Evolutionary conservation across 805 yeast genomes (phyloP), one percentile per base, ranked within the genome.

Genomic region (Tetrapisispora taiwanensis): DNA sequence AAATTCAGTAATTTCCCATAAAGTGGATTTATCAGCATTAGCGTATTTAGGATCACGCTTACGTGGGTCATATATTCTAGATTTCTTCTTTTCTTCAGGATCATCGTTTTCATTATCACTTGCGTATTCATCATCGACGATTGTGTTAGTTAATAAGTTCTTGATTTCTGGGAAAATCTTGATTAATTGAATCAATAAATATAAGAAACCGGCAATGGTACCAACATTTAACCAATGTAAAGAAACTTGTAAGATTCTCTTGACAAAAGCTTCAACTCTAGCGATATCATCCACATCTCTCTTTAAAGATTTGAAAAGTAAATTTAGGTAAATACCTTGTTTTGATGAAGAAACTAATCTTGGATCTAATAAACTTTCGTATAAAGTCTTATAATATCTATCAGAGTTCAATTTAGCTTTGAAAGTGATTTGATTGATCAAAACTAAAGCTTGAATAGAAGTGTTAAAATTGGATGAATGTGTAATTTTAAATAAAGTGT

Each of bases 391-490:
- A 70, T 79, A 90, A 61, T 75, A 92, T 60, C 97, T 74, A 55
- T 80, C 84, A 24, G 71, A 52, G 52, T 73, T 71, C 52, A 79
- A 63, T 24, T 70, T 68, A 49, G 84, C 83, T 42, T 76, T 71
- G 40, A 73, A 61, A 17, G 86, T 74, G 48, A 92, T 83, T 58
- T 87, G 95, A 60, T 82, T 79, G 42, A 92, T 79, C 56, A 92
- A 76, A 30, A 84, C 80, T 52, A 92, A 73, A 0, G 97, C 95
- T 68, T 92, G 98, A 20, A 92, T 80, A 13, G 94, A 81, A 2
- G 98, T 90, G 62, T 86, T 86, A 71, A 90, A 89, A 62, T 92
- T 92, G 22, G 95, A 79, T 15, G 95, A 82, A 63, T 90, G 97
- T 5, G 97, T 89, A 60, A 90, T 90, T 56, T 78, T 78, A 73